Percentiles rank a stretch among this genome's conserved stretches.
phyloP scores from a whole-genome alignment of 306 rosid species.

The Spatholobus suberectus region DNA sequence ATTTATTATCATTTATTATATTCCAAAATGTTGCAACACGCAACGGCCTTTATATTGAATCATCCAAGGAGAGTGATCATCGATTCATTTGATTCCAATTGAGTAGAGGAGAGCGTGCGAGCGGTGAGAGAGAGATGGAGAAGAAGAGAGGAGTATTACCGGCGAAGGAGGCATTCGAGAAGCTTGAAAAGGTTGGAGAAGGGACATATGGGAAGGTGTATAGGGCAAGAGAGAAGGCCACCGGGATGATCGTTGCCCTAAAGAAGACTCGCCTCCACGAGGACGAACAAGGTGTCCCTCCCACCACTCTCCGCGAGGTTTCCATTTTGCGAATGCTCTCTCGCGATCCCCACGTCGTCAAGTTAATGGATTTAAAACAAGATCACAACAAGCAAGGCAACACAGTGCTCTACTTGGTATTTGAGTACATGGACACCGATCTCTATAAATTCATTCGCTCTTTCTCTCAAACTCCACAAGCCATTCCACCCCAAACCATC shows the following conservation, averaged over 20 bases:
- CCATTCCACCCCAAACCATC: constrained; percentile 53
- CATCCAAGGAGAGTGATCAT: no score
- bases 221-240: constrained; percentile 79
- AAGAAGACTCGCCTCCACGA: constrained; percentile 98
- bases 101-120: background rate
- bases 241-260: constrained; percentile 89
- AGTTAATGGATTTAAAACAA: constrained; percentile 89
- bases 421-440: constrained; percentile 94
- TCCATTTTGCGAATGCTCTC: constrained; percentile 97
- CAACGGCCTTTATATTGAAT: background rate
- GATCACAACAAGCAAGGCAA: constrained; percentile 91
- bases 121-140: constrained; percentile 17
- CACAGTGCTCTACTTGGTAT: constrained; percentile 88
- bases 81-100: background rate
- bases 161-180: constrained; percentile 89
- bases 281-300: constrained; percentile 97
- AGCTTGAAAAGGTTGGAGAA: constrained; percentile 93
- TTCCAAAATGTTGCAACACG: no score
- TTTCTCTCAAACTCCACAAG: constrained; percentile 68
- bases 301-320: constrained; percentile 96
- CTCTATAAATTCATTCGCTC: constrained; percentile 77
- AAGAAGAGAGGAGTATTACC: constrained; percentile 53
- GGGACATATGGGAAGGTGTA: constrained; percentile 95
- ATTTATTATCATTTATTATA: no score
- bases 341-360: constrained; percentile 86